Evolutionary conservation across 1,284 basidiomycete genomes (phyloP), one percentile per base, ranked within the genome.

Genomic region (Erythrobasidium hasegawianum): DNA sequence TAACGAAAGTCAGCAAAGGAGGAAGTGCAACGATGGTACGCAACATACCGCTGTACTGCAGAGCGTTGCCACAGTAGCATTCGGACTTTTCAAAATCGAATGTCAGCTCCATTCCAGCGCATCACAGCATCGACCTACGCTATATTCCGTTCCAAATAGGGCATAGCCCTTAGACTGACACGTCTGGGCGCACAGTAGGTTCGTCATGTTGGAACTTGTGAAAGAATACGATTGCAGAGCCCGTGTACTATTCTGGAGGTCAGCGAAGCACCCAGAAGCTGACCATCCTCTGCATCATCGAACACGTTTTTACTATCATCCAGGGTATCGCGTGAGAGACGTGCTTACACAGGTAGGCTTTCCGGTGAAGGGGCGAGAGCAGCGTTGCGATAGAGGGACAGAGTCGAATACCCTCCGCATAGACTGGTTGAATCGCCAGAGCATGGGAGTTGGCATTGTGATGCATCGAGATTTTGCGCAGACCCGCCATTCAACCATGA

Each of bases 131-230:
- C 13, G 38, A 61, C 59, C 54, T 43, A 61, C 59, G 29, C 33
- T 24, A 55, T 70, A 71, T 47, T 70, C 69, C 0, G 61, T 27
- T 18, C 68, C 71, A 39, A 47, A 67, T 9, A 64, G 41, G 8
- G 16, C 50, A 55, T 55, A 70, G n/a, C 54, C 54, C 26, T 50
- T 24, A 9, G 47, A 20, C 14, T 55, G 20, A 69, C 74, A 75
- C 1, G 65, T 53, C 5, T 49, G 38, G 24, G 58, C 52, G 61
- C 73, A 74, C 10, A 59, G 43, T 7, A 50, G 49, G 11, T 58
- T 43, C 0, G 74, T 73, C 72, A 74, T 72, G 41, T 59, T 40
- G 22, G 49, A 53, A 24, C 68, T 61, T 14, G 41, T 64, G 70
- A 69, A 73, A 8, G 62, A 56, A 62, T 71, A 59, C 13, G 38